Base-by-base conservation (phyloP, 345 rosid species). In the Conringia planisiliqua region DNA sequence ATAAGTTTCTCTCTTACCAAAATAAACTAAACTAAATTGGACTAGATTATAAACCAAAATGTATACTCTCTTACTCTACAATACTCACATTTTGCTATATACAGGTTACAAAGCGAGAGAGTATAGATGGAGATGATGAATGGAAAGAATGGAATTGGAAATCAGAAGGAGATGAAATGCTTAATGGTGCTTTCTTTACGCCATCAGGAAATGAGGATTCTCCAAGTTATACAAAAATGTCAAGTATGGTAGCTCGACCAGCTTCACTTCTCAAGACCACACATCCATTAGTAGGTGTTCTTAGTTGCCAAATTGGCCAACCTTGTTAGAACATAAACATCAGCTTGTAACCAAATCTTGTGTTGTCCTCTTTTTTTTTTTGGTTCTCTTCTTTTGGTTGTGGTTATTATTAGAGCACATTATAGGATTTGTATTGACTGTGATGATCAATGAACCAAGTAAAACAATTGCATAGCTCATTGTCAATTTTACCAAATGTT, bases 81-180 rank as follows among this genome's bases (percentile, higher is more conserved):
- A 54, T 35, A 35, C 51, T 48, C 18, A 40, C 36, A 30, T 60
- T 32, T 20, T 42, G n/a, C 2, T 42, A 26, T 22, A 11, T 47
- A 33, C 81, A 89, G 95, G 85, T 87, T 68, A 89, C 95, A 18
- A 89, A 84, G 72, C 84, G 82, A 39, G 89, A 86, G 68, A 55
- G 9, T 62, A 18, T 58, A 20, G 20, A 29, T 13, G 82, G 76
- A 47, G 65, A 51, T 17, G 35, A 73, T 3, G 85, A 85, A 6
- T 88, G 90, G 93, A 73, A 80, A 78, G 62, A 62, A 22, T 90
- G 96, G 89, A 83, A 85, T 62, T 90, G 93, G 90, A 88, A 89
- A 73, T 89, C 90, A 26, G 86, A 86, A 51, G 83, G 88, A 48
- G 92, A 89, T 46, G 40, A 80, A 47, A 76, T 85, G 89, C n/a